Percentiles rank a stretch among this genome's conserved stretches.
Conservation (phyloP, 768 basidiomycete genomes). For the Amanita subjunquillea region DNA sequence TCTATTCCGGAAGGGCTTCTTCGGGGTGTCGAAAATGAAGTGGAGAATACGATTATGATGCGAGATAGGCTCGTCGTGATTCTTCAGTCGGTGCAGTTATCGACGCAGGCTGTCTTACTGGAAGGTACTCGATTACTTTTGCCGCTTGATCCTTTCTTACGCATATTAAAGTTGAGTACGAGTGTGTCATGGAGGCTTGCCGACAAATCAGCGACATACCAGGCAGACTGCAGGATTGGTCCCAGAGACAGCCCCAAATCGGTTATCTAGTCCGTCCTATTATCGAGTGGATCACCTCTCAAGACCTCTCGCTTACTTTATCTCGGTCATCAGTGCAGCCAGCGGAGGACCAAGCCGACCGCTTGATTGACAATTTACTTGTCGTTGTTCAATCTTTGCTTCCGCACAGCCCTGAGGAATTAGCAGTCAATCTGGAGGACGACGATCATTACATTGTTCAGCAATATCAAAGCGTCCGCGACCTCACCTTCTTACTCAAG, state of each 20-base stretch:
- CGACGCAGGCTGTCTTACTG: conserved; percentile 22
- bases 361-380: conserved; percentile 53
- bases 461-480: conserved; percentile 31
- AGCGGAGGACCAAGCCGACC: conserved; percentile 19
- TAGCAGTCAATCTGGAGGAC: conserved; percentile 18
- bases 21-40: conserved; percentile 15
- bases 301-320: conserved; percentile 11
- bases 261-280: conserved; percentile 23
- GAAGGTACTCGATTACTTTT: conserved; percentile 19
- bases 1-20: background rate
- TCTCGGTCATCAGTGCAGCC: conserved; percentile 6
- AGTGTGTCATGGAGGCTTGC: conserved; percentile 17
- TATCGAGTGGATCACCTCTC: conserved; percentile 19
- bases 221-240: conserved; percentile 16
- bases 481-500: conserved; percentile 38
- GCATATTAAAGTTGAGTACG: conserved; percentile 23
- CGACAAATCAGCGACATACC: conserved; percentile 12
- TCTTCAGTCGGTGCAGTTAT: conserved; percentile 13
- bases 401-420: conserved; percentile 21
- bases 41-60: conserved; percentile 16
- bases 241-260: conserved; percentile 15
- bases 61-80: conserved; percentile 13
- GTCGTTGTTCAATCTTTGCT: conserved; percentile 55
- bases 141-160: background rate
- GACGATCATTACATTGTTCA: conserved; percentile 43